Base-by-base conservation (phyloP, 2,329 filamentous ascomycete genomes). In the Fonsecaea pedrosoi region DNA sequence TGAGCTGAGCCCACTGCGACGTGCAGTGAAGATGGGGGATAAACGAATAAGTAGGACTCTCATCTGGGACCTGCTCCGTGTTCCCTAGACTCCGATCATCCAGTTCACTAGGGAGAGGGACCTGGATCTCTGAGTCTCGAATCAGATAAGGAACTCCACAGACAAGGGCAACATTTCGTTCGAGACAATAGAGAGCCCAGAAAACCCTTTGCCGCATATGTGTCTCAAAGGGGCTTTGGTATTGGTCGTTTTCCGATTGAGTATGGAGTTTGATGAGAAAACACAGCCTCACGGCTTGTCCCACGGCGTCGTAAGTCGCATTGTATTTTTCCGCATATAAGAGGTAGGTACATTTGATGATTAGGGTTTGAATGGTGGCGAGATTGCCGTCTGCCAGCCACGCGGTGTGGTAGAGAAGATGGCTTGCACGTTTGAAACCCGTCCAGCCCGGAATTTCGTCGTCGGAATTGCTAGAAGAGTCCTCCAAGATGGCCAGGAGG, bases 61-160 rank as follows among this genome's bases (percentile, higher is more conserved):
- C 37, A 9, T 18, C 37, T 15, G 58, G 40, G 4, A 42, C 4
- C 12, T 35, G 40, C 15, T 18, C 9, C 6, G n/a, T 30, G 10
- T 35, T 12, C n/a, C 15, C 35, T 15, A 60, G 10, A 3, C 18
- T 9, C 2, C 4, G n/a, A 30, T 60, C 58, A 45, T n/a, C 37
- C 9, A 18, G 13, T 13, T 21, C 21, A 6, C 13, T 18, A 2
- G 58, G 58, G 4, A 45, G 35, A 15, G 25, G 37, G 6, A 60
- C 58, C 15, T 32, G 18, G 25, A 45, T 45, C 18, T 45, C 37
- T 7, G 58, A 60, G 18, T 50, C 18, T 34, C 58, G 58, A 34
- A 60, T 45, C 12, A 60, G 58, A 48, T 60, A 60, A 9, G 58
- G 58, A n/a, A 40, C 21, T 8, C 58, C 58, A 21, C n/a, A 10